Evolutionary conservation across 2,329 filamentous ascomycete species (phyloP).

Genomic region (Aspergillus thermomutatus): DNA sequence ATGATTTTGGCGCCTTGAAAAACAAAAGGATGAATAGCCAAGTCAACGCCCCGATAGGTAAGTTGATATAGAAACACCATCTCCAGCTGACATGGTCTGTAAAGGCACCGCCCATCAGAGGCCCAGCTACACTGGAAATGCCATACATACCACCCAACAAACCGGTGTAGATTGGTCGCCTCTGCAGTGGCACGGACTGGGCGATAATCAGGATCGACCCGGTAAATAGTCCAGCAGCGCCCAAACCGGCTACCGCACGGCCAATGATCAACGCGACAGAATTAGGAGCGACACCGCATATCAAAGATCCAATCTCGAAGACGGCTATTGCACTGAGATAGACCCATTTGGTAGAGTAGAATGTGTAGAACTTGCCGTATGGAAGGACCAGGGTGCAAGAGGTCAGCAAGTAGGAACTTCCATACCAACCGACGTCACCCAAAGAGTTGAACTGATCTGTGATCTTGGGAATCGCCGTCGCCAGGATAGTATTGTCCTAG

Average conservation of each 20-base stretch:
- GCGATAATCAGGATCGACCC: slow-evolving; percentile 41
- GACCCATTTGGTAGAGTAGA: slow-evolving; percentile 44
- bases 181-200: slow-evolving; percentile 38
- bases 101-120: slow-evolving; percentile 46
- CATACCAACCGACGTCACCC: slow-evolving; percentile 49
- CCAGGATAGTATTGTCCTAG: slow-evolving; percentile 44
- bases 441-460: slow-evolving; percentile 47
- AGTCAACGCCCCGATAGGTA: slow-evolving; percentile 33
- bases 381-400: slow-evolving; percentile 41
- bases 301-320: slow-evolving; percentile 42
- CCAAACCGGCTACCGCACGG: slow-evolving; percentile 41
- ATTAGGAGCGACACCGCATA: slow-evolving; percentile 38
- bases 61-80: slow-evolving; percentile 45
- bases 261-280: slow-evolving; percentile 40
- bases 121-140: slow-evolving; percentile 41
- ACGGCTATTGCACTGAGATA: slow-evolving; percentile 38
- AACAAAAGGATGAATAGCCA: slow-evolving; percentile 32
- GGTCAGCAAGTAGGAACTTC: slow-evolving; percentile 44
- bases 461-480: slow-evolving; percentile 48
- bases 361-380: slow-evolving; percentile 44
- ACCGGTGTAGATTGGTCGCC: slow-evolving; percentile 40
- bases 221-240: slow-evolving; percentile 36
- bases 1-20: slow-evolving; percentile 24
- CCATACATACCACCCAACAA: slow-evolving; percentile 43
- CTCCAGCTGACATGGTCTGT: slow-evolving; percentile 42